These are phyloP conservation scores for Leucoagaricus sp. DNA, from an alignment of 1,284 basidiomycete genomes.

Conservation along the genomic window DNA sequence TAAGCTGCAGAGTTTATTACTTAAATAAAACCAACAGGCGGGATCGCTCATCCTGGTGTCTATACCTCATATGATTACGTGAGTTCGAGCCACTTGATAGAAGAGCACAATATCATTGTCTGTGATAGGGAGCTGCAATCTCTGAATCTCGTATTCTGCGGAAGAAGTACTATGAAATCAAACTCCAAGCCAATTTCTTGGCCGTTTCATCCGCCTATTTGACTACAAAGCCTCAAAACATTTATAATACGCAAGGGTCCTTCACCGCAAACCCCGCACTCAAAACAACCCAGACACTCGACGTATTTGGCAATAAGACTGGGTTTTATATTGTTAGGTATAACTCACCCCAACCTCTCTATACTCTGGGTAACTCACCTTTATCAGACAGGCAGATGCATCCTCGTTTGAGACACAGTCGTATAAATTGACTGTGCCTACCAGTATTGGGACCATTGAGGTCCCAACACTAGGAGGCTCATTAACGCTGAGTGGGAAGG, in stretches of 20 bases:
- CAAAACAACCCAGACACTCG: conserved; percentile 47
- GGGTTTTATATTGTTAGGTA: conserved; percentile 50
- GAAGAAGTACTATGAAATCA: conserved; percentile 53
- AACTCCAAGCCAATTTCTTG: conserved; percentile 48
- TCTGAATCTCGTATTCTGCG: conserved; percentile 49
- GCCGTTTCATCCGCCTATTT: conserved; percentile 48
- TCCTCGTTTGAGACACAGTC: conserved; percentile 36
- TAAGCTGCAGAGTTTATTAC: not conserved
- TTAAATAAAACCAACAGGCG: conserved; percentile 24
- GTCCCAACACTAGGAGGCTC: conserved; percentile 43
- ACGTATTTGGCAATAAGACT: conserved; percentile 45
- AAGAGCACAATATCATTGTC: conserved; percentile 6
- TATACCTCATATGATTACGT: conserved; percentile 55
- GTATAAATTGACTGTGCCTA: conserved; percentile 42
- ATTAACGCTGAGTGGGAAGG: conserved; percentile 44
- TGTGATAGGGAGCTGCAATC: conserved; percentile 43
- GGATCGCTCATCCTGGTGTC: conserved; percentile 28
- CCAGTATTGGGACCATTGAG: conserved; percentile 42
- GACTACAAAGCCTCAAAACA: conserved; percentile 45
- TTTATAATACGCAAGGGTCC: conserved; percentile 37
- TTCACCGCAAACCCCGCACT: conserved; percentile 47
- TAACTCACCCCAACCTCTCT: not conserved
- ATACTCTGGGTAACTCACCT: not conserved
- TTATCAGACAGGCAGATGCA: conserved; percentile 38
- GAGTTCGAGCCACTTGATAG: conserved; percentile 13